These are phyloP conservation scores for Ogataea populi-albae DNA, from an alignment of 805 yeast genomes.

Conservation along the genomic window DNA sequence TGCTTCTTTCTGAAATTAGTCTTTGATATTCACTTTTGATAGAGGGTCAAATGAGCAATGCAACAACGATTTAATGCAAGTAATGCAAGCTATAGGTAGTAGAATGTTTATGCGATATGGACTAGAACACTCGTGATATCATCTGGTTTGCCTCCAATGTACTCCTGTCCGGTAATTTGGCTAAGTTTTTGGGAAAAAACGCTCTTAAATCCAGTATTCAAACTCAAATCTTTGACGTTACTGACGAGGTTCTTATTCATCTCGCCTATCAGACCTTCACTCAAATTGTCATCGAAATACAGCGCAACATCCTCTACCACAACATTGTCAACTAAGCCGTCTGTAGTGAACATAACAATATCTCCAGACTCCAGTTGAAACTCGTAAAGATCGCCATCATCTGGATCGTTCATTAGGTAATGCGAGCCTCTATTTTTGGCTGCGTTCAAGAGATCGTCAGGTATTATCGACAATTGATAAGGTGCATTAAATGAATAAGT, in stretches of 20 bases:
- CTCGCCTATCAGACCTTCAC: slow-evolving; percentile 37
- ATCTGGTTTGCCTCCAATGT: slow-evolving; percentile 92
- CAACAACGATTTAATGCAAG: no score
- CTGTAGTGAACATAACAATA: slow-evolving; percentile 82
- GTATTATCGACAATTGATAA: slow-evolving; percentile 83
- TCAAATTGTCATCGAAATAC: slow-evolving; percentile 56
- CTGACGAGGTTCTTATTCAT: slow-evolving; percentile 57
- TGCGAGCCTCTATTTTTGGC: slow-evolving; percentile 55
- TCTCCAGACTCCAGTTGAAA: slow-evolving; percentile 71
- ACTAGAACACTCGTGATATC: slow-evolving; percentile 85
- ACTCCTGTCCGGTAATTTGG: slow-evolving; percentile 60
- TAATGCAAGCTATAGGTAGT: neutral
- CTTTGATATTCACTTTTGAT: no score
- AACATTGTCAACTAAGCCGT: slow-evolving; percentile 89
- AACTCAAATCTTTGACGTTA: slow-evolving; percentile 65
- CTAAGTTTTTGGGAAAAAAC: slow-evolving; percentile 82
- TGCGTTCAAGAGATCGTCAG: slow-evolving; percentile 51
- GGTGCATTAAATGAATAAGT: slow-evolving; percentile 91
- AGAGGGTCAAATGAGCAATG: no score
- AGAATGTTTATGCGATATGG: slow-evolving; percentile 40
- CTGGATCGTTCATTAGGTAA: slow-evolving; percentile 70
- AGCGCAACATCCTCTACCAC: slow-evolving; percentile 67
- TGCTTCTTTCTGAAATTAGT: no score
- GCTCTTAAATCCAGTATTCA: slow-evolving; percentile 71
- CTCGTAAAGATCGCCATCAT: slow-evolving; percentile 60